Evolutionary conservation across 2,329 filamentous ascomycete genomes (phyloP), one percentile per base, ranked within the genome.

Genomic region (Fusarium mangiferae): DNA sequence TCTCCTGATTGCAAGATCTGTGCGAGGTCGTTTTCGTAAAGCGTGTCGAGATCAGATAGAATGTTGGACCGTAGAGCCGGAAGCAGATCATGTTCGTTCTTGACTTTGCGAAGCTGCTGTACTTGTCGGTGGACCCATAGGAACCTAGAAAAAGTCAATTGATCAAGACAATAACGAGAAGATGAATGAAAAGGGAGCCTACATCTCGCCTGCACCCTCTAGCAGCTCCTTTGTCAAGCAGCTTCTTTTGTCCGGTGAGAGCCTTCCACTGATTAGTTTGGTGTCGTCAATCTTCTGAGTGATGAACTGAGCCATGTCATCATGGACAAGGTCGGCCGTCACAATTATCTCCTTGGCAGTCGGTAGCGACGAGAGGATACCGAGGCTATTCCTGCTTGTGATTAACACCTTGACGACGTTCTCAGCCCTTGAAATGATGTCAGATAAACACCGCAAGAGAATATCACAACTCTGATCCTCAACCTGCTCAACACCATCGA

Each of bases 351-450:
- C 28, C 1, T 24, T 42, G 7, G 46, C n/a, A 18, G 13, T n/a
- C 1, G 28, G 38, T 6, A 66, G 7, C 3, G 12, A 24, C 0
- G 46, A 59, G 20, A 36, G 28, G 6, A 59, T 15, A 5, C 59
- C n/a, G 17, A 36, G 8, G 18, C 62, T 38, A 20, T 66, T 55
- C 12, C 36, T 58, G 33, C 59, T 64, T 15, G 66, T 62, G 4
- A 70, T n/a, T 3, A 69, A 22, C 5, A 55, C 18, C 33, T 61
- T 61, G 28, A 55, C 58, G 26, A 61, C 38, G 24, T 71, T 61
- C 22, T 35, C 28, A 7, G 56, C 46, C 26, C 7, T 54, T 15
- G 48, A 61, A 14, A 36, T 61, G 18, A 71, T 49, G 4, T n/a
- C 33, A 35, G 38, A 46, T 17, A 71, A 38, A 1, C 35, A 44